Conservation (phyloP, 1,139 yeast genomes). For the Scheffersomyces insectosa region DNA sequence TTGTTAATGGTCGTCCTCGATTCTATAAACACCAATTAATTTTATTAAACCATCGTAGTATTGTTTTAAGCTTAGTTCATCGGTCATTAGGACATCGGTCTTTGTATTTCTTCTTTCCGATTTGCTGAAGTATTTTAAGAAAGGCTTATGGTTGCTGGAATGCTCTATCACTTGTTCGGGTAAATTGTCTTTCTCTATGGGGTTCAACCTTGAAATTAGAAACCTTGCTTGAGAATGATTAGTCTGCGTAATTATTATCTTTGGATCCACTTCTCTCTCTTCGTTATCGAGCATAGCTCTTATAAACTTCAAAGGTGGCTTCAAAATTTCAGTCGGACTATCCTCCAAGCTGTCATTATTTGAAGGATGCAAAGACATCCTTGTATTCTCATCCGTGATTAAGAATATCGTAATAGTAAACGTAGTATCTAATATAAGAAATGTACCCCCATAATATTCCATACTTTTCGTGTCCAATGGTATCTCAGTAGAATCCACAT, state of each 20-base stretch:
- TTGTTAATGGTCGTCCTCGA: background rate
- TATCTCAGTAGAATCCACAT: slow-evolving; percentile 6
- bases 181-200: slow-evolving; percentile 10
- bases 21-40: slow-evolving; percentile 7
- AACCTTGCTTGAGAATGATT: slow-evolving; percentile 38
- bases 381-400: slow-evolving; percentile 9
- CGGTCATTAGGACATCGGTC: slow-evolving; percentile 5
- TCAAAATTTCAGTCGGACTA: slow-evolving; percentile 10
- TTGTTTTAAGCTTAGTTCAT: slow-evolving; percentile 16
- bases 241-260: slow-evolving; percentile 29
- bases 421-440: slow-evolving; percentile 33
- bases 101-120: too few relatives aligned
- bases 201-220: slow-evolving; percentile 29
- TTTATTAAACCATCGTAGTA: slow-evolving; percentile 16
- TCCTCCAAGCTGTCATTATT: slow-evolving; percentile 25
- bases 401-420: slow-evolving; percentile 27
- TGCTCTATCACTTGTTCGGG: background rate
- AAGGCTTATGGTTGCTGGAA: background rate
- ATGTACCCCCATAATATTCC: slow-evolving; percentile 12
- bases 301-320: slow-evolving; percentile 16
- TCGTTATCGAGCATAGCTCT: slow-evolving; percentile 3
- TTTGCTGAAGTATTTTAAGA: background rate
- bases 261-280: slow-evolving; percentile 15
- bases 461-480: slow-evolving; percentile 23
- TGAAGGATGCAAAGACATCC: slow-evolving; percentile 34